phyloP scores from a whole-genome alignment of 1,284 basidiomycete species.

The Cryptococcus depauperatus region DNA sequence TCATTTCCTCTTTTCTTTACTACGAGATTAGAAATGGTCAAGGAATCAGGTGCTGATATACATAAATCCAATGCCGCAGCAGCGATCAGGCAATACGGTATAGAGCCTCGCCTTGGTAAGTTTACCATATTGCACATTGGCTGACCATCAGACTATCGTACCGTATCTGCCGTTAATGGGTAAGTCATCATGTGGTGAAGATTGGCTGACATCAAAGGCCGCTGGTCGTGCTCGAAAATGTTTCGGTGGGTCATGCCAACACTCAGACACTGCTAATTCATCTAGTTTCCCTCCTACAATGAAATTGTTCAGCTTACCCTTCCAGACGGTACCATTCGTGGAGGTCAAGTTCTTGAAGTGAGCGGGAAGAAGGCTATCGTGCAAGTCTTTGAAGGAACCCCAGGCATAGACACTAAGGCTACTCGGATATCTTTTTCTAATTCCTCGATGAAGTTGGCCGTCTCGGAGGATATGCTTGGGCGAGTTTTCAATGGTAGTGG shows the following conservation, averaged over 20 bases:
- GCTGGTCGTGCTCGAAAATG: slow-evolving; percentile 94
- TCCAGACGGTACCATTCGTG: slow-evolving; percentile 89
- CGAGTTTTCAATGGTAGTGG: slow-evolving; percentile 99
- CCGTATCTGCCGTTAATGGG: slow-evolving; percentile 95
- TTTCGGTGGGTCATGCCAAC: slow-evolving; percentile 60
- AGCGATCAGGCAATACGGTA: slow-evolving; percentile 48
- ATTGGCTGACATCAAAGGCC: slow-evolving; percentile 52
- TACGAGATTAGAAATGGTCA: too few relatives aligned
- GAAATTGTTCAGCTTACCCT: slow-evolving; percentile 96
- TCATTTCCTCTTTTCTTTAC: too few relatives aligned
- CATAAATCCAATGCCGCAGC: too few relatives aligned
- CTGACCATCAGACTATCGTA: slow-evolving; percentile 70
- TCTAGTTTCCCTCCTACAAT: slow-evolving; percentile 96
- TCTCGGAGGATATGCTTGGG: slow-evolving; percentile 99
- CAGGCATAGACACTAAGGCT: slow-evolving; percentile 85
- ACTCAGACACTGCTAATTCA: slow-evolving; percentile 1
- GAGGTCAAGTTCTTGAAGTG: slow-evolving; percentile 96
- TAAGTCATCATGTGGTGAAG: slow-evolving; percentile 44
- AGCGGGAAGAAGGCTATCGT: slow-evolving; percentile 98
- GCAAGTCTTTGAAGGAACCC: slow-evolving; percentile 97
- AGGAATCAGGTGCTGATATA: too few relatives aligned
- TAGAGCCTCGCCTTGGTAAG: slow-evolving; percentile 80
- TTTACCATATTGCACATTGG: slow-evolving; percentile 5
- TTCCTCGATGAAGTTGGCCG: slow-evolving; percentile 95
- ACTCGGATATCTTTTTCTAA: slow-evolving; percentile 99